Evolutionary conservation across 192 early-diverging fungal species (phyloP), one percentile per base, ranked within the genome.

Genomic region (Backusella morwellensis): DNA sequence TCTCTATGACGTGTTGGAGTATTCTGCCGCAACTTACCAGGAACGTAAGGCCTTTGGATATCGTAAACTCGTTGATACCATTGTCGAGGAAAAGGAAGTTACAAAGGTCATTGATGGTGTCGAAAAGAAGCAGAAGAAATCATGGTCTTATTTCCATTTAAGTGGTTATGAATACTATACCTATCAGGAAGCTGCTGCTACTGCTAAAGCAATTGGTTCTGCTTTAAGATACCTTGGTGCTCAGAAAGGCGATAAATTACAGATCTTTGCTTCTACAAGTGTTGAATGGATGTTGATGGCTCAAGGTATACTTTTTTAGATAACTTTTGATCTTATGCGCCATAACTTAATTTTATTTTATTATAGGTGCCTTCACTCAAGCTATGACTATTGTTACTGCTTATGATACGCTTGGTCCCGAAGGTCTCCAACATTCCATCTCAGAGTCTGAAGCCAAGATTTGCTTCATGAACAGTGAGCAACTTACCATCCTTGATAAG

Each of bases 381-480:
- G 84, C 70, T 32, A 71, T 94, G 66, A 87, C 90, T 63, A 92
- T 97, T 72, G 91, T 94, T n/a, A 97, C 96, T 23, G 93, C 96
- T 32, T 93, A 93, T 78, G 92, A 92, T 67, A 95, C 95, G 19
- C 88, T 97, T 68, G 96, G 95, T 44, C 91, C 91, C 56, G 91
- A 92, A 23, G 93, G 93, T 14, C 88, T 97, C 36, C 66, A 73
- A 5, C 72, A 78, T 77, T 92, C 95, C 15, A 90, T 96, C 76
- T 90, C 92, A 76, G 92, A 97, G 80, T 80, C 90, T 29, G 91
- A 92, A 75, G 87, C 92, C 42, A 72, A 67, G 3, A 81, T 86
- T n/a, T 82, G 91, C 72, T 93, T 94, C 76, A 92, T 93, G 74
- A 91, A 94, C 74, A 89, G 88, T 12, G 91, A 93, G 56, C 87